Evolutionary conservation across 768 basidiomycete genomes (phyloP).

Genomic region (Mycena filopes): DNA sequence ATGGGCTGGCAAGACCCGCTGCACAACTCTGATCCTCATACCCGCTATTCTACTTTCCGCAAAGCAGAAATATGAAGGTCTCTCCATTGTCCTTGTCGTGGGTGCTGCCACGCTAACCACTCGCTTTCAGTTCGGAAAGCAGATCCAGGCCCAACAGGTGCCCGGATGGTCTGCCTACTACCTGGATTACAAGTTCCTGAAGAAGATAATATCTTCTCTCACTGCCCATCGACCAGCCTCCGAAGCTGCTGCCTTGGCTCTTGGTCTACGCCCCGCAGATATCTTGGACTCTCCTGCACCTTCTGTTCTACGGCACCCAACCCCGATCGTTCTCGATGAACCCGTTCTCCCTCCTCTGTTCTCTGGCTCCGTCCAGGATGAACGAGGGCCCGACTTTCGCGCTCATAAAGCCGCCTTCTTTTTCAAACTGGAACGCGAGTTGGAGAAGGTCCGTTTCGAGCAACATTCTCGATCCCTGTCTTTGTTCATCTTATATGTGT

Average conservation of each 20-base stretch:
- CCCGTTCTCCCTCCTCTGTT: constrained; percentile 67
- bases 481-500: constrained; percentile 24
- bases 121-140: constrained; percentile 89
- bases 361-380: constrained; percentile 70
- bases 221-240: constrained; percentile 89
- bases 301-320: constrained; percentile 20
- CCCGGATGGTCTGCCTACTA: constrained; percentile 97
- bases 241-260: constrained; percentile 87
- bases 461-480: constrained; percentile 15
- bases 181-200: constrained; percentile 97
- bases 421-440: constrained; percentile 96
- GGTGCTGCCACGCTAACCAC: background rate
- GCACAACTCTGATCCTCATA: constrained; percentile 11
- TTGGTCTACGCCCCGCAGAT: constrained; percentile 80
- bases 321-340: constrained; percentile 44
- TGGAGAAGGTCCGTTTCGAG: constrained; percentile 82
- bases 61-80: constrained; percentile 28
- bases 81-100: background rate
- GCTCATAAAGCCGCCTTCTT: constrained; percentile 98
- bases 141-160: constrained; percentile 94
- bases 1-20: constrained; percentile 25
- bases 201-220: constrained; percentile 98
- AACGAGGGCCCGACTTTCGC: constrained; percentile 85
- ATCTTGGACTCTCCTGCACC: constrained; percentile 45
- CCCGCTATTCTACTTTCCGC: constrained; percentile 4